These are phyloP conservation scores for Lachancea quebecensis DNA, from an alignment of 805 yeast species.

Conservation along the genomic window DNA sequence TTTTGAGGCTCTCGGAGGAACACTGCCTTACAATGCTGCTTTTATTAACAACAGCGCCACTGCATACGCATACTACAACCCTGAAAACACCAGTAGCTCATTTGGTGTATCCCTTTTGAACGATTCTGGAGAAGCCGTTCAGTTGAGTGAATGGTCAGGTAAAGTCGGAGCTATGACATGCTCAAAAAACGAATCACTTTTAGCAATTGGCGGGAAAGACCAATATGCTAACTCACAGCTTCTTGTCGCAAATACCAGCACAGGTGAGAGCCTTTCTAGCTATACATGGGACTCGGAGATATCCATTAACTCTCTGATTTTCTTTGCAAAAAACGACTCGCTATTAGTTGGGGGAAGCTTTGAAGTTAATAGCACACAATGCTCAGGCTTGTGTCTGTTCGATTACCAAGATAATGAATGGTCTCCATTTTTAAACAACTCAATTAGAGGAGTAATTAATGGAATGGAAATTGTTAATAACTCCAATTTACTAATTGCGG, in stretches of 20 bases:
- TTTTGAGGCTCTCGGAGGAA: neutral
- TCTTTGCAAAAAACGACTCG: slow-evolving; percentile 35
- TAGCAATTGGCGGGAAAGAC: slow-evolving; percentile 29
- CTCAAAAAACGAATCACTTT: slow-evolving; percentile 20
- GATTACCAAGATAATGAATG: slow-evolving; percentile 50
- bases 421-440: slow-evolving; percentile 33
- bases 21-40: slow-evolving; percentile 10
- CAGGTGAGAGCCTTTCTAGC: slow-evolving; percentile 40
- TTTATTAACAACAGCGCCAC: slow-evolving; percentile 41
- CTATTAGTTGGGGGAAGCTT: slow-evolving; percentile 68
- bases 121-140: neutral
- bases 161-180: slow-evolving; percentile 20
- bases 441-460: slow-evolving; percentile 46
- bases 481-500: slow-evolving; percentile 39
- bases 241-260: slow-evolving; percentile 32
- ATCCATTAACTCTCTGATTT: slow-evolving; percentile 38
- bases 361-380: slow-evolving; percentile 48
- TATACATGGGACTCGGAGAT: slow-evolving; percentile 32
- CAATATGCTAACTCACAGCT: slow-evolving; percentile 11
- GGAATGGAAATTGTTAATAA: slow-evolving; percentile 43
- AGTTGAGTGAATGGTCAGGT: slow-evolving; percentile 13
- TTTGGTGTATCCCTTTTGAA: slow-evolving; percentile 9
- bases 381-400: slow-evolving; percentile 62
- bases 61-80: slow-evolving; percentile 56
- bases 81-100: slow-evolving; percentile 17